Percentiles rank a stretch among this genome's conserved stretches.
Evolutionary conservation across 192 early-diverging fungal species (phyloP).

Genomic region (Dissophora globulifera): DNA sequence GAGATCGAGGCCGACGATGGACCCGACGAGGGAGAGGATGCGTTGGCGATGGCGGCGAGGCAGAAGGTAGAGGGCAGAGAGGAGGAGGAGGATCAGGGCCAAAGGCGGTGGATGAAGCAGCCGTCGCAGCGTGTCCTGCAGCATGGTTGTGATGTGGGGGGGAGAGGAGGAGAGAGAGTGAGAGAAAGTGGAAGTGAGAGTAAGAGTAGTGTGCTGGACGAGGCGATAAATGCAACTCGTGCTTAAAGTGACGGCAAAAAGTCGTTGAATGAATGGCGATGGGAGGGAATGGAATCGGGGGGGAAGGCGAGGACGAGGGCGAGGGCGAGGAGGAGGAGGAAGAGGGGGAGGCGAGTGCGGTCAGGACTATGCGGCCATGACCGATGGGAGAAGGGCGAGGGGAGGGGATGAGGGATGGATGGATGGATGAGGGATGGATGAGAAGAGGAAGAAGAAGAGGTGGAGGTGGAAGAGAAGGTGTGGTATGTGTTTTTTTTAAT

Average conservation of each 20-base stretch:
- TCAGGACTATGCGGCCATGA: neutral
- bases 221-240: too few relatives aligned
- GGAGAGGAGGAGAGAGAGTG: neutral
- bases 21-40: slow-evolving; percentile 18
- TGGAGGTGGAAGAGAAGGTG: too few relatives aligned
- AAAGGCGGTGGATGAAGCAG: slow-evolving; percentile 46
- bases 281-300: too few relatives aligned
- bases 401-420: neutral
- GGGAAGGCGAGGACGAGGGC: too few relatives aligned
- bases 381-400: neutral
- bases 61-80: slow-evolving; percentile 26
- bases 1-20: slow-evolving; percentile 25
- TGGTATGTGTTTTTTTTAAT: neutral
- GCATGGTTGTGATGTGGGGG: slow-evolving; percentile 9
- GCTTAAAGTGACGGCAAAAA: too few relatives aligned
- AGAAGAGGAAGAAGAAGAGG: neutral
- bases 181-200: too few relatives aligned
- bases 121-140: slow-evolving; percentile 42
- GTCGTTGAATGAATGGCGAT: too few relatives aligned
- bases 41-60: slow-evolving; percentile 23
- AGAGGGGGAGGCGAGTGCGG: neutral
- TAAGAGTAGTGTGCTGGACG: neutral
- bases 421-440: neutral
- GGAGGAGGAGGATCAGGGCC: slow-evolving; percentile 23
- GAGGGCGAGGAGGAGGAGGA: slow-evolving; percentile 1